Percentiles rank a stretch among this genome's conserved stretches.
phyloP scores from a whole-genome alignment of 768 basidiomycete species.

The Pleurotus giganteus region DNA sequence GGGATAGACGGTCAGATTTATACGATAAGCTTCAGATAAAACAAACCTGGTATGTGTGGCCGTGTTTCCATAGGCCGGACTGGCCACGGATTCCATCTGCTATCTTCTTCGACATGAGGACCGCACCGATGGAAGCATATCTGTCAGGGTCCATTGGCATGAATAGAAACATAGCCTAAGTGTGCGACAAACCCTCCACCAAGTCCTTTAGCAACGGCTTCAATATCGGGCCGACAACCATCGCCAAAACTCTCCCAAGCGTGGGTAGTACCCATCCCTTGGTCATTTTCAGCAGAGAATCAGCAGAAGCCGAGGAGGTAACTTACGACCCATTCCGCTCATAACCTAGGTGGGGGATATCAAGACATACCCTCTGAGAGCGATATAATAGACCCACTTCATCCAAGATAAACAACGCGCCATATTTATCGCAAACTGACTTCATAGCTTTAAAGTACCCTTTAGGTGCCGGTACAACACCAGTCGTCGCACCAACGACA shows the following conservation, averaged over 20 bases:
- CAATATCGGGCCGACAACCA: constrained; percentile 76
- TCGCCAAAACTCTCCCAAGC: constrained; percentile 86
- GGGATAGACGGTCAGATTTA: neutral
- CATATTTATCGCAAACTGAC: constrained; percentile 75
- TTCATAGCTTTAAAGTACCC: constrained; percentile 88
- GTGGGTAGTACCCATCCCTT: constrained; percentile 86
- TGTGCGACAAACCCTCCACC: constrained; percentile 66
- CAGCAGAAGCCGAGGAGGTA: neutral
- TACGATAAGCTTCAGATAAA: neutral
- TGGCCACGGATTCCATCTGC: constrained; percentile 64
- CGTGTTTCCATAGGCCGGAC: constrained; percentile 80
- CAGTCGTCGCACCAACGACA: constrained; percentile 84
- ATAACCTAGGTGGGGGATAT: constrained; percentile 46
- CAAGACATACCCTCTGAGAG: neutral
- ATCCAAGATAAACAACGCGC: constrained; percentile 80
- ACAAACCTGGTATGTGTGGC: constrained; percentile 78
- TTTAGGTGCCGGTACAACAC: constrained; percentile 71
- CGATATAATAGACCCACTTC: constrained; percentile 43
- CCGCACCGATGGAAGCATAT: constrained; percentile 80
- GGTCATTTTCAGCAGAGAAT: neutral
- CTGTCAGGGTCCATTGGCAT: constrained; percentile 30
- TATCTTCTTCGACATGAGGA: constrained; percentile 72
- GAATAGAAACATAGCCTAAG: neutral
- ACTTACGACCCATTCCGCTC: constrained; percentile 87
- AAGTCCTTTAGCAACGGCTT: constrained; percentile 87